Percentiles rank a stretch among this genome's conserved stretches.
phyloP scores from a whole-genome alignment of 176 grass and related monocot genomes.

The Elaeis guineensis region DNA sequence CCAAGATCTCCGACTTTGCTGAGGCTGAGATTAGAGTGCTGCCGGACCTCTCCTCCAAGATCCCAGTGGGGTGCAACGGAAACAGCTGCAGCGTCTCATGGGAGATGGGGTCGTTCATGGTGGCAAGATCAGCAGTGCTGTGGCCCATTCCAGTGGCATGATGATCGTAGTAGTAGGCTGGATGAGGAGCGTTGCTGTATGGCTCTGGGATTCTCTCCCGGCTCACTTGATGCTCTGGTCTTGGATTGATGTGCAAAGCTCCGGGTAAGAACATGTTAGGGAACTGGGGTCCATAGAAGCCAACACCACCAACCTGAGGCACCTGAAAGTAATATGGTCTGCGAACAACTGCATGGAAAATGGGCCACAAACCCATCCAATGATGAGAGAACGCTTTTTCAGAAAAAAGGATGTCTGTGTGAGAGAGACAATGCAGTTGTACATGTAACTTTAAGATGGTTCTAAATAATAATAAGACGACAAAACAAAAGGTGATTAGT shows the following conservation, averaged over 20 bases:
- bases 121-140: background rate
- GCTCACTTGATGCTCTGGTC: background rate
- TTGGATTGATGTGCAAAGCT: background rate
- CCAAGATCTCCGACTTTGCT: background rate
- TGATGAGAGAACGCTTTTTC: too few relatives aligned
- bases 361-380: too few relatives aligned
- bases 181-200: background rate
- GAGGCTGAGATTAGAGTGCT: constrained; percentile 3
- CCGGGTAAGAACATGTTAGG: constrained; percentile 6
- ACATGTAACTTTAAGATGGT: too few relatives aligned
- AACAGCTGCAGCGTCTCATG: constrained; percentile 46
- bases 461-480: too few relatives aligned
- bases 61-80: constrained; percentile 36
- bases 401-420: too few relatives aligned
- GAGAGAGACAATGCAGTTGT: too few relatives aligned
- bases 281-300: constrained; percentile 17
- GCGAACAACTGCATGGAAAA: constrained; percentile 22
- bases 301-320: constrained; percentile 1
- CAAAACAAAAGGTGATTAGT: too few relatives aligned
- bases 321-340: constrained; percentile 24
- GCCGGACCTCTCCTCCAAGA: constrained; percentile 2
- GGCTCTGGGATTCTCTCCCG: background rate
- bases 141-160: background rate
- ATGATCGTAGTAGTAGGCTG: background rate
- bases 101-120: background rate